Evolutionary conservation across 2,329 filamentous ascomycete genomes (phyloP).

Genomic region (Alternaria brassicae): DNA sequence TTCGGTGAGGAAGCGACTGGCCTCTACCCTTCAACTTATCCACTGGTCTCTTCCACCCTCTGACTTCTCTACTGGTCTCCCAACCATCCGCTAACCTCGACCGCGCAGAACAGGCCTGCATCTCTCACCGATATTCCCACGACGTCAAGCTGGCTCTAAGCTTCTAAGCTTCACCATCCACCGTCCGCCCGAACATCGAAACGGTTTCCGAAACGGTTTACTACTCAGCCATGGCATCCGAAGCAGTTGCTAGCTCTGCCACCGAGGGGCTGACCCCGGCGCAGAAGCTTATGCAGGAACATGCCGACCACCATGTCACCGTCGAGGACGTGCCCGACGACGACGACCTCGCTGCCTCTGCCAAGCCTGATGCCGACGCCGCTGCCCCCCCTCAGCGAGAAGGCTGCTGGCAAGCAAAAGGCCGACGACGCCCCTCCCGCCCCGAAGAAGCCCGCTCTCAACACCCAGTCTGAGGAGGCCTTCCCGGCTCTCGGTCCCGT

Average conservation of each 20-base stretch:
- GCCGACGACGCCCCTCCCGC: conserved; percentile 56
- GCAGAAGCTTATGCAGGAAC: conserved; percentile 70
- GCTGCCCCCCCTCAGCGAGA: conserved; percentile 61
- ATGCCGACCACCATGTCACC: conserved; percentile 67
- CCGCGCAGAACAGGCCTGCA: background rate
- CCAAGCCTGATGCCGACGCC: conserved; percentile 37
- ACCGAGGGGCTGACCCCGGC: conserved; percentile 51
- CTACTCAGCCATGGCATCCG: conserved; percentile 50
- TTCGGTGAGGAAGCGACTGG: background rate
- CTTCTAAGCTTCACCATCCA: conserved; percentile 34
- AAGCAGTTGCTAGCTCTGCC: conserved; percentile 44
- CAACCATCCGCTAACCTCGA: conserved; percentile 4
- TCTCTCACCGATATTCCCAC: background rate
- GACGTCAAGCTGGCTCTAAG: conserved; percentile 38
- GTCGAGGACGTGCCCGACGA: conserved; percentile 85
- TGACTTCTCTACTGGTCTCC: background rate
- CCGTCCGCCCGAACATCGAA: conserved; percentile 46
- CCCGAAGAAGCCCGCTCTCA: conserved; percentile 59
- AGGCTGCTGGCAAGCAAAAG: conserved; percentile 74
- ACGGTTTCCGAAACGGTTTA: conserved; percentile 48
- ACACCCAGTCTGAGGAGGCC: conserved; percentile 86
- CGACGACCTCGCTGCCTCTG: conserved; percentile 68
- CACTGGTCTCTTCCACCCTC: background rate
- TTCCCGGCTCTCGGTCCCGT: conserved; percentile 89
- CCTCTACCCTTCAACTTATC: no score